Evolutionary conservation across 352 stramenopile genomes (phyloP), one percentile per base, ranked within the genome.

Genomic region (Peronospora farinosa): DNA sequence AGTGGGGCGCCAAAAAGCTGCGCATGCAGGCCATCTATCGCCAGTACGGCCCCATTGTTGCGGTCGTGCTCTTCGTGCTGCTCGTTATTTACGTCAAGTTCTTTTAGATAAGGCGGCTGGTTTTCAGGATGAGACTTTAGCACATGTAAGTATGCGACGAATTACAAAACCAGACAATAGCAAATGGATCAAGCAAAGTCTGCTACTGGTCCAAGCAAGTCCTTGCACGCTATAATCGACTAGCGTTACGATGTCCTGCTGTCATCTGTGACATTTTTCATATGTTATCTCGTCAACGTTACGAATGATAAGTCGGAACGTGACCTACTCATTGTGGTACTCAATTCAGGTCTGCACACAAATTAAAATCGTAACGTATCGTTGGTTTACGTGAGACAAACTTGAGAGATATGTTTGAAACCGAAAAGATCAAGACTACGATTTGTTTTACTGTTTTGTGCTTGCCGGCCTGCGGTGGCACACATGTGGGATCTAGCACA

Each of bases 1-100:
- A 98, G 65, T 98, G 93, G 93, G 94, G 94, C 23, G 92, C 96
- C 40, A 98, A 98, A 69, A 95, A 96, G 63, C 73, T 96, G 45
- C 88, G 79, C 27, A 74, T 94, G 67, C 83, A 94, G 56, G 83
- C 83, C 16, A 88, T 94, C 41, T 94, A 94, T 68, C 80, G 81
- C 43, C 82, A 94, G 47, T 94, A 94, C 61, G 83, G 72, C 11
- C 83, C 83, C 7, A 84, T 94, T 47, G 83, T 78, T 25, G 83
- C 81, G 33, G 69, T 94, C 48, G 72, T 53, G 55, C 74, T 92
- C 45, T 89, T 94, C 53, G 74, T 94, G 60, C 47, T 92, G 49
- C 63, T 94, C 45, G 78, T 92, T 72, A 88, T 94, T 74, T 94
- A 94, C 78, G 86, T 90, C 54, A 92, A 92, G 65, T 93, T 93